Conservation (phyloP, 768 basidiomycete species). For the Clavulina sp. region DNA sequence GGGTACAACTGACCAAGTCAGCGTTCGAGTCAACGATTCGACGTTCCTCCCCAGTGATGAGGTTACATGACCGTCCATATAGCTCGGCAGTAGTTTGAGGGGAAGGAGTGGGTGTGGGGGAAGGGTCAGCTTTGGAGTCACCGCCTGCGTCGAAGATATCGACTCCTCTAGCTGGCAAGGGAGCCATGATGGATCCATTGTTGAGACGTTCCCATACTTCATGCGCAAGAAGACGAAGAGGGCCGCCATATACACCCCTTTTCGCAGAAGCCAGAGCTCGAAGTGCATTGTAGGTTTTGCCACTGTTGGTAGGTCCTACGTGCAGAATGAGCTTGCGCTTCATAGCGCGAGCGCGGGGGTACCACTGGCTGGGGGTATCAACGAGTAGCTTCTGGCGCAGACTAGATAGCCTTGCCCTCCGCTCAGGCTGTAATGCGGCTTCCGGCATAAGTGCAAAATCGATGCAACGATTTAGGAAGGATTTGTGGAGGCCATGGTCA, state of each 20-base stretch:
- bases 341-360: constrained; percentile 33
- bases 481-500: neutral
- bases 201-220: constrained; percentile 90
- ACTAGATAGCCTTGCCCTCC: neutral
- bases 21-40: constrained; percentile 44
- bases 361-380: constrained; percentile 11
- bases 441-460: neutral
- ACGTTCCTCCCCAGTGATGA: constrained; percentile 83
- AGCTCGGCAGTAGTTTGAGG: neutral
- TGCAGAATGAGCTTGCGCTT: constrained; percentile 79
- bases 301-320: constrained; percentile 94
- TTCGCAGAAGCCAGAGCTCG: constrained; percentile 64
- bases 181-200: constrained; percentile 67
- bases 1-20: constrained; percentile 60
- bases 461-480: neutral
- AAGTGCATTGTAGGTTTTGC: constrained; percentile 88
- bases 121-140: neutral
- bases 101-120: neutral
- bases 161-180: constrained; percentile 25
- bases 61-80: constrained; percentile 53
- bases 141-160: constrained; percentile 3
- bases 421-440: neutral
- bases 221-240: constrained; percentile 81
- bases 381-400: constrained; percentile 6
- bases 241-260: constrained; percentile 75